Conservation (phyloP, 768 basidiomycete species). For the Leccinum boreale region DNA sequence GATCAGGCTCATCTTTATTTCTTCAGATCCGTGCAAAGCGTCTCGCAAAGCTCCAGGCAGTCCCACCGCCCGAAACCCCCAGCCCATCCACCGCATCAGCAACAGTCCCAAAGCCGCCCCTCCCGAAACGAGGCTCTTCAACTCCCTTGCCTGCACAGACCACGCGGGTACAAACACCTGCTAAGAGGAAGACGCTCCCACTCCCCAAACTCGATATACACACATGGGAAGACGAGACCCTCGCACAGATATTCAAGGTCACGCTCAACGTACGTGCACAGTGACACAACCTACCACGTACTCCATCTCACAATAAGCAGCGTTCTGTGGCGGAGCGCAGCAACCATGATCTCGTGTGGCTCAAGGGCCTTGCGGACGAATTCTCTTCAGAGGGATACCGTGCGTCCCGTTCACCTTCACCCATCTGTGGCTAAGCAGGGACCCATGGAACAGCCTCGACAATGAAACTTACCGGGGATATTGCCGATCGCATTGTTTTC, state of each 20-base stretch:
- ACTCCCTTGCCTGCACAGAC: conserved; percentile 27
- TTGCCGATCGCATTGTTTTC: conserved; percentile 79
- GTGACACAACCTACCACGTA: not conserved
- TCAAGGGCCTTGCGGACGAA: conserved; percentile 73
- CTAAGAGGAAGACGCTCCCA: conserved; percentile 48
- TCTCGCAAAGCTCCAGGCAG: conserved; percentile 74
- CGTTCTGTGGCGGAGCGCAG: conserved; percentile 55
- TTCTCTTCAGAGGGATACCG: conserved; percentile 56
- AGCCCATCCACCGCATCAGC: conserved; percentile 18
- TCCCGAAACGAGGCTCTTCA: conserved; percentile 31
- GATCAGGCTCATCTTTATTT: not conserved
- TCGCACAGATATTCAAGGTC: conserved; percentile 67
- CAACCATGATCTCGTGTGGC: conserved; percentile 74
- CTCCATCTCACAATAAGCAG: conserved; percentile 34
- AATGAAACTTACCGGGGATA: conserved; percentile 49
- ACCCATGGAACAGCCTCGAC: conserved; percentile 28
- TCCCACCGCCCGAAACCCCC: conserved; percentile 31
- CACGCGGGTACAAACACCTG: conserved; percentile 29
- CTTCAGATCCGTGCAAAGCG: conserved; percentile 87
- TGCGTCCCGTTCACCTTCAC: conserved; percentile 17
- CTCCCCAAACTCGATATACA: conserved; percentile 48
- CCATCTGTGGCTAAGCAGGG: not conserved
- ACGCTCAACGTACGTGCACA: conserved; percentile 67
- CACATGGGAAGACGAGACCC: conserved; percentile 72
- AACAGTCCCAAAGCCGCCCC: conserved; percentile 32